Evolutionary conservation across 2,329 filamentous ascomycete genomes (phyloP), one percentile per base, ranked within the genome.

Genomic region (Cladophialophora immunda): DNA sequence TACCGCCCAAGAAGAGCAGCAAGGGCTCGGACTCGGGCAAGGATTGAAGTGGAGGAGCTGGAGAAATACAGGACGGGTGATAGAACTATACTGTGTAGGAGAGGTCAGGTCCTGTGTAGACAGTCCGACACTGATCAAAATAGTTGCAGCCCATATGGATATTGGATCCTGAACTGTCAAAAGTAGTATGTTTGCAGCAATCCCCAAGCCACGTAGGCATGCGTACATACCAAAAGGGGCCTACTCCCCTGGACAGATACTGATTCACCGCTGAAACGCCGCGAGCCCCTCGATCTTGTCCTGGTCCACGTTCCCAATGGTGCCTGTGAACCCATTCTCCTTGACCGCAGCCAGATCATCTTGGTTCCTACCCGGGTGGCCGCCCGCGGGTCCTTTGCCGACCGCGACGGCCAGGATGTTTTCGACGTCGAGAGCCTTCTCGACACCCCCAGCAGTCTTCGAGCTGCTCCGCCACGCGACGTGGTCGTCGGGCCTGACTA

Each of bases 401-500:
- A 47, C 38, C 3, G 53, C 63, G 15, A 55, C 38, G 8, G 50
- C 13, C n/a, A 65, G 38, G 7, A 65, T 38, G 5, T 52, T 36
- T 17, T 5, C 22, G 0, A 50, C 27, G 30, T 66, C 54, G 8
- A 53, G 17, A 2, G n/a, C 36, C 3, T 27, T 36, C 41, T 38
- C 30, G 13, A 13, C 19, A 27, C 19, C 17, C 2, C 34, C 32
- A 8, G 22, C 36, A 22, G 25, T 38, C 17, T 22, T n/a, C 8
- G 55, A 0, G 3, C 54, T 17, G 15, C n/a, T n/a, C n/a, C 73
- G 53, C 75, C 75, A 77, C 1, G 71, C 73, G 57, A 76, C 73
- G 60, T 75, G 73, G n/a, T 71, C 72, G 64, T 76, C 75, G 1
- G 75, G 75, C 22, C 74, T 55, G 27, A 77, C 66, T 1, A 77